A percentile compares a stretch with the other conserved stretches of the same genome.
These are phyloP conservation scores for Zygosaccharomyces sapae DNA, from an alignment of 1,139 yeast genomes.

Conservation along the genomic window DNA sequence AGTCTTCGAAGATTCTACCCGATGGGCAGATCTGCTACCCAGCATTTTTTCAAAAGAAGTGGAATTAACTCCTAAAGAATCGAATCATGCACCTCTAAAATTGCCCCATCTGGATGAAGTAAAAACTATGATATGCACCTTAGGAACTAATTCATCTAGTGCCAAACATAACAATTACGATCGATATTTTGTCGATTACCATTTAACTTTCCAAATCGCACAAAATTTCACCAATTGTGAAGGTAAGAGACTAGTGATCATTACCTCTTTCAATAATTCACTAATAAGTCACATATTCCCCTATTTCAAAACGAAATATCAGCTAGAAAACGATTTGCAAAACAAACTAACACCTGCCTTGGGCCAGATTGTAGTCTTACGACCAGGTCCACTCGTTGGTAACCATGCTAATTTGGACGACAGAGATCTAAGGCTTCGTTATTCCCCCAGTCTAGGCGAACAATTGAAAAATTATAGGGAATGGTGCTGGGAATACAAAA, in stretches of 20 bases:
- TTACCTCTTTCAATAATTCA: slow-evolving; percentile 33
- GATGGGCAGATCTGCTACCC: slow-evolving; percentile 16
- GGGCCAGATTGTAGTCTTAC: slow-evolving; percentile 25
- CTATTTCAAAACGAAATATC: slow-evolving; percentile 28
- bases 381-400: slow-evolving; percentile 38
- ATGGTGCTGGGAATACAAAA: slow-evolving; percentile 13
- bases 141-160: slow-evolving; percentile 16
- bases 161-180: slow-evolving; percentile 5
- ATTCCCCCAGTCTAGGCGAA: slow-evolving; percentile 9
- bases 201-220: slow-evolving; percentile 21
- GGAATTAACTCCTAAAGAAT: slow-evolving; percentile 2
- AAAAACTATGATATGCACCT: slow-evolving; percentile 18
- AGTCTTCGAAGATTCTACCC: slow-evolving; percentile 10
- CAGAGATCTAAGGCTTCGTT: slow-evolving; percentile 4
- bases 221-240: slow-evolving; percentile 16
- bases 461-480: slow-evolving; percentile 10
- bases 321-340: slow-evolving; percentile 27
- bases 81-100: not conserved
- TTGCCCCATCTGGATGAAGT: slow-evolving; percentile 15
- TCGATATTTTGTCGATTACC: slow-evolving; percentile 23
- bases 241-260: slow-evolving; percentile 20
- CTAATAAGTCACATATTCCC: slow-evolving; percentile 25
- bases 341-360: slow-evolving; percentile 19
- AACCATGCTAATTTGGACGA: slow-evolving; percentile 14
- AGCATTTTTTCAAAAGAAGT: slow-evolving; percentile 11